Evolutionary conservation across 192 early-diverging fungal species (phyloP), one percentile per base, ranked within the genome.

Genomic region (Coemansia sp.): DNA sequence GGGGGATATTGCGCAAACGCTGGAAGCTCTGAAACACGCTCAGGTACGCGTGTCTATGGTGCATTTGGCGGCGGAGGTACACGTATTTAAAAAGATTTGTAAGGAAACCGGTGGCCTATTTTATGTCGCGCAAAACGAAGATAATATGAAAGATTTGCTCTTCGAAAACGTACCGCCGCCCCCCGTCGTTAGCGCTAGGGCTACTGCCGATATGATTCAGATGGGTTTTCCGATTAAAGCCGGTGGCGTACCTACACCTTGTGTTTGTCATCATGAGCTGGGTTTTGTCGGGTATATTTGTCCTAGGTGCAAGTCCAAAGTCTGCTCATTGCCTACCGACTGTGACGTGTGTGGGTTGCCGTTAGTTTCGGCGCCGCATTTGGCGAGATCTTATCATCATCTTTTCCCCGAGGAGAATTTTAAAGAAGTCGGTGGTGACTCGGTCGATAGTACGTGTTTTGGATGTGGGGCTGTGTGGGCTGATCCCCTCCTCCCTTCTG

Each of bases 311-410:
- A 71, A 81, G 38, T 83, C 92, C 31, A 91, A 91, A 43, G 87
- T 97, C 0, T 98, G 97, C 66, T 87, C 95, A 33, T 75, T 98
- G 60, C 97, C 97, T 5, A 94, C 91, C 29, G 95, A 97, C 65
- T 98, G 97, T 75, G 92, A 94, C 54, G 88, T 98, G 18, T 98
- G 96, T 78, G 88, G 86, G 0, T 78, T 98, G 67, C 93, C 94
- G 0, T 74, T 98, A 44, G 95, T 97, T 3, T 94, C 93, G 5
- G 92, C 91, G 44, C 96, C 96, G 34, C 89, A 95, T 78, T 73
- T 98, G 64, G 95, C 97, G 5, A 73, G 97, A 55, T 95, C 94
- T 43, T 98, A 96, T 76, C 95, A 95, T 62, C 95, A 98, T 68
- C 79, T 98, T 43, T 98, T 98, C 76, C 96, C 97, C 0, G 92